Base-by-base conservation (phyloP, 768 basidiomycete species). In the Amanita molliuscula region DNA sequence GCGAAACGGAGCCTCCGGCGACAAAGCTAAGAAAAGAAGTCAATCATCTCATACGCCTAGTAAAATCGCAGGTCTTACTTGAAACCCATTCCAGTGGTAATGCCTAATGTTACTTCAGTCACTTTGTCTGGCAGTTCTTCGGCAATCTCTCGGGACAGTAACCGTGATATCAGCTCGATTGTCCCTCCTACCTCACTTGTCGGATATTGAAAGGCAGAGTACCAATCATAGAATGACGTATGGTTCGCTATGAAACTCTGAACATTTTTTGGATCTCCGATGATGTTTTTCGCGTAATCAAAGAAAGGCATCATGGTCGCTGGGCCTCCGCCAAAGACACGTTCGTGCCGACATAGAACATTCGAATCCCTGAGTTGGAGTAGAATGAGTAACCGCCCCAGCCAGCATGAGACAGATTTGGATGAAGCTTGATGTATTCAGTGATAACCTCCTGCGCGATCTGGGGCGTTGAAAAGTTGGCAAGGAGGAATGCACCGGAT, bases 301-400 rank as follows among this genome's bases (percentile, higher is more conserved):
- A 37, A 6, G 46, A 47, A 47, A 3, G 46, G 35, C 3, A 11
- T 23, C 6, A 47, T 20, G 5, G 46, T 47, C 23, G 33, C 36
- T n/a, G 26, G 5, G 16, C 46, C 25, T 47, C 20, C 6, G 35
- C 36, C 11, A 23, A 23, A 21, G 18, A 23, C 8, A 23, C 23
- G 7, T 47, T 47, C 9, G 46, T 15, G 16, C 11, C 46, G 20
- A 18, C 6, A 7, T 47, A 35, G 9, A 47, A 15, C n/a, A 23
- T 35, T 25, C 25, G 25, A 10, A 47, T 31, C 55, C 28, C 47
- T 31, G 18, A 34, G 38, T 18, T 55, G 9, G 60, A 54, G 9
- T 66, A 42, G 3, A 20, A 43, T 0, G 53, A 59, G 41, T 68
- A 74, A 2, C 72, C 73, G n/a, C 69, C 68, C 74, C 73, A 77